Conservation (phyloP, 148 eudicot species). For the Amaranthus cruentus region DNA sequence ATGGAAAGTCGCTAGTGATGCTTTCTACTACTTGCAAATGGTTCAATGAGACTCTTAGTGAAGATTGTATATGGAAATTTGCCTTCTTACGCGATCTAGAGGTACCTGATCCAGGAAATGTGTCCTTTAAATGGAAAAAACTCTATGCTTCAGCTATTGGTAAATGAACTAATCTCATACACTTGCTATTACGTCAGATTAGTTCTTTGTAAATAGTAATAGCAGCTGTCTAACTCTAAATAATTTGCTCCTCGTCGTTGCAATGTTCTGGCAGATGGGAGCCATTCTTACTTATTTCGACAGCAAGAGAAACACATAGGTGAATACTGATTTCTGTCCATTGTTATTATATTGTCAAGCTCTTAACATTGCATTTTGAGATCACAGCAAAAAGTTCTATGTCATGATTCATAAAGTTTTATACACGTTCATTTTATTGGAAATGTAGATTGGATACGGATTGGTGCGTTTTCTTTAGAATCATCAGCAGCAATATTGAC, state of each 20-base stretch:
- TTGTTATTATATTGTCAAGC: background rate
- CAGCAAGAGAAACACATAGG: conserved; percentile 93
- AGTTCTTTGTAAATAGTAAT: background rate
- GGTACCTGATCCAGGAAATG: conserved; percentile 68
- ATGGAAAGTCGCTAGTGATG: conserved; percentile 70
- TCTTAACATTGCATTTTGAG: background rate
- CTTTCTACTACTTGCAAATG: conserved; percentile 75
- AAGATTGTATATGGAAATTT: conserved; percentile 80
- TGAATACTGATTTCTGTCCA: conserved; percentile 15
- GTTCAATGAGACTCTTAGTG: conserved; percentile 62
- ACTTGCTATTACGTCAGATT: conserved; percentile 3
- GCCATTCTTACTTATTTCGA: conserved; percentile 67
- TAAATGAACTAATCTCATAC: conserved; percentile 21
- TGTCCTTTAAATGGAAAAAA: conserved; percentile 58
- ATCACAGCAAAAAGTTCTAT: background rate
- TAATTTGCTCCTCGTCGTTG: background rate
- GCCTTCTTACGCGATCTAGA: conserved; percentile 77
- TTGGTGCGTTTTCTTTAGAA: conserved; percentile 70
- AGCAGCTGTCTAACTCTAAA: too few species aligned
- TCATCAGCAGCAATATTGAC: conserved; percentile 71
- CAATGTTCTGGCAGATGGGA: conserved; percentile 60
- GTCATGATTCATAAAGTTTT: background rate
- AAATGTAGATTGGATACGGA: conserved; percentile 76
- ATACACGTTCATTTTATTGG: conserved; percentile 3
- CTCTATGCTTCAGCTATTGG: conserved; percentile 77